Conservation (phyloP, 1,284 basidiomycete genomes). For the Ganoderma leucocontextum region DNA sequence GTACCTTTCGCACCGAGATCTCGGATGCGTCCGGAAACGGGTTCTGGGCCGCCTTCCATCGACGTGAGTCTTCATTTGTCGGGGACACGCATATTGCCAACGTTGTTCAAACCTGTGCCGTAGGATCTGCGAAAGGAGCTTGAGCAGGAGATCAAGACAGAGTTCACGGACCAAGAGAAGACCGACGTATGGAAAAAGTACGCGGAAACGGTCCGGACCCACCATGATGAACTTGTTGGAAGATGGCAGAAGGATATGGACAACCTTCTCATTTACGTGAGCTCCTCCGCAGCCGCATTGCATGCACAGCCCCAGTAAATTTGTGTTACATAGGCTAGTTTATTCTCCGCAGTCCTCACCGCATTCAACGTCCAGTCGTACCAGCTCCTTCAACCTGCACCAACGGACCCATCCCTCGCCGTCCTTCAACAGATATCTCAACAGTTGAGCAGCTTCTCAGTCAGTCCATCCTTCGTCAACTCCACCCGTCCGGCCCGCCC, state of each 20-base stretch:
- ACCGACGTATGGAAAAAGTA: neutral
- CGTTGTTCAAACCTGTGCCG: neutral
- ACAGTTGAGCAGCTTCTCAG: slow-evolving; percentile 15
- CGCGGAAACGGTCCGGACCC: slow-evolving; percentile 7
- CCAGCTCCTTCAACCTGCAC: slow-evolving; percentile 9
- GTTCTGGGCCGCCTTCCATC: neutral
- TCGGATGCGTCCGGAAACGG: neutral
- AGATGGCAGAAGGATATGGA: slow-evolving; percentile 17
- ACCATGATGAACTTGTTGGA: slow-evolving; percentile 14
- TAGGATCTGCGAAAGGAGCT: slow-evolving; percentile 3
- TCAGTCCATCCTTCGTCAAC: slow-evolving; percentile 7
- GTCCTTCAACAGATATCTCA: slow-evolving; percentile 15
- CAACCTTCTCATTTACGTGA: slow-evolving; percentile 16
- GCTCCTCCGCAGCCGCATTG: neutral
- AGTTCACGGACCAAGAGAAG: neutral
- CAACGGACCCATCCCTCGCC: slow-evolving; percentile 2
- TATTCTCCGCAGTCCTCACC: slow-evolving; percentile 18
- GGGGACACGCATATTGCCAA: no score
- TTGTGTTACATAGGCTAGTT: slow-evolving; percentile 3
- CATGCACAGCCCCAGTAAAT: neutral
- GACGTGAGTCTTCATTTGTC: neutral
- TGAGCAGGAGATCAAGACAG: neutral
- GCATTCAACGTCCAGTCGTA: slow-evolving; percentile 22
- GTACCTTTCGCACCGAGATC: neutral
- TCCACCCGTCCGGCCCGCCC: neutral